Conservation (phyloP, 352 stramenopile species). For the Pythium brachiatum region DNA sequence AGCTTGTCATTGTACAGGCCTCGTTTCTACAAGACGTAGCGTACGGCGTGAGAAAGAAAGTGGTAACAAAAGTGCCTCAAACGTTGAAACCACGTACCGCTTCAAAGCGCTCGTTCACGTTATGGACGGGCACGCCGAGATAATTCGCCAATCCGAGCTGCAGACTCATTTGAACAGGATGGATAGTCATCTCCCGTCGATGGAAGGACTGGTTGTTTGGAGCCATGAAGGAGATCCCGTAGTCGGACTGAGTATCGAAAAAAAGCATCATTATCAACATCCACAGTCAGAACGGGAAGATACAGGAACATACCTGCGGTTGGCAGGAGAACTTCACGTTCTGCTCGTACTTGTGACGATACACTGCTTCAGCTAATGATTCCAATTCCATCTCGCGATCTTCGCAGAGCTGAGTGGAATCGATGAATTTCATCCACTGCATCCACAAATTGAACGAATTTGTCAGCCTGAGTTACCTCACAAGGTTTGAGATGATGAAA, state of each 20-base stretch:
- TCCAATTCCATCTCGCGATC: conserved; percentile 56
- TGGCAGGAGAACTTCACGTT: conserved; percentile 72
- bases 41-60: neutral
- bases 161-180: conserved; percentile 80
- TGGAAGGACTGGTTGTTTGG: conserved; percentile 50
- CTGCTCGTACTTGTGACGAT: conserved; percentile 75
- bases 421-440: conserved; percentile 68
- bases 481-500: neutral
- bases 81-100: conserved; percentile 32
- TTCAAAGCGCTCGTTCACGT: conserved; percentile 79
- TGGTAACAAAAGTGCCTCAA: no score
- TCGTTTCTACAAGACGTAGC: conserved; percentile 51
- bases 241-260: conserved; percentile 60
- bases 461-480: neutral
- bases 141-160: conserved; percentile 77
- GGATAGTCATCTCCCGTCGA: conserved; percentile 59
- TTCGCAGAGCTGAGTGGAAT: conserved; percentile 55
- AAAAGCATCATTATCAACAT: neutral
- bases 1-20: conserved; percentile 78
- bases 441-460: neutral
- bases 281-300: neutral
- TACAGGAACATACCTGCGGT: conserved; percentile 50
- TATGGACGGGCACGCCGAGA: conserved; percentile 56
- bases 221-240: conserved; percentile 74
- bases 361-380: conserved; percentile 67